Base-by-base conservation (phyloP, 2,329 filamentous ascomycete species). In the Colletotrichum cereale region DNA sequence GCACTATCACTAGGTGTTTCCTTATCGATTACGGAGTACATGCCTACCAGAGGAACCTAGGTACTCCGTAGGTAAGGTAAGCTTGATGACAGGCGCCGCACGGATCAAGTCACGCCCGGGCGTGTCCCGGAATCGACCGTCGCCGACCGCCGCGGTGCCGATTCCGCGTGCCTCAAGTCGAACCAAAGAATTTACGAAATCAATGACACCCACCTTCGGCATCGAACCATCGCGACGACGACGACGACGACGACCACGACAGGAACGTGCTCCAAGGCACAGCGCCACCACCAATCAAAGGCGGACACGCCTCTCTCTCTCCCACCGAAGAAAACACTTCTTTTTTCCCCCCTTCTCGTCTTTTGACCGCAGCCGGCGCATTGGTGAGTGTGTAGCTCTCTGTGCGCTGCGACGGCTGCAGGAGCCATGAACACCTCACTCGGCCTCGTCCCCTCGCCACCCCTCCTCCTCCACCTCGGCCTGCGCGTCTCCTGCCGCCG, bases 341-440 rank as follows among this genome's bases (percentile, higher is more conserved):
- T 47, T 24, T 24, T 47, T 16, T 11, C 2, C 21, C 16, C 11
- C 24, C 1, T 24, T 11, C 36, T 38, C 11, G 10, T 38, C 36
- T 11, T 11, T 16, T 36, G 36, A 29, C n/a, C 52, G 58, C 48
- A 36, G 53, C 60, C 50, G 60, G 66, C 70, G 70, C 70, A 70
- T 70, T 71, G 66, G 60, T 64, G 66, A 66, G 66, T 36, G 12
- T 38, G 44, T 26, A 57, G 53, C 66, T 70, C 48, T 60, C 61
- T 29, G 66, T 65, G 60, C 60, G 69, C 69, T 64, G 69, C 60
- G 31, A 65, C 67, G 36, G 40, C 56, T 36, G 42, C 31, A 53
- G 67, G 60, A 66, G 67, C 73, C 64, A 73, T 74, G 73, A 74
- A 74, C 29, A 48, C 36, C 71, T 71, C 69, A 42, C 34, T 73